A percentile compares a stretch with the other conserved stretches of the same genome.
These are phyloP conservation scores for Strobilomyces confusus DNA, from an alignment of 768 basidiomycete species.

Conservation along the genomic window DNA sequence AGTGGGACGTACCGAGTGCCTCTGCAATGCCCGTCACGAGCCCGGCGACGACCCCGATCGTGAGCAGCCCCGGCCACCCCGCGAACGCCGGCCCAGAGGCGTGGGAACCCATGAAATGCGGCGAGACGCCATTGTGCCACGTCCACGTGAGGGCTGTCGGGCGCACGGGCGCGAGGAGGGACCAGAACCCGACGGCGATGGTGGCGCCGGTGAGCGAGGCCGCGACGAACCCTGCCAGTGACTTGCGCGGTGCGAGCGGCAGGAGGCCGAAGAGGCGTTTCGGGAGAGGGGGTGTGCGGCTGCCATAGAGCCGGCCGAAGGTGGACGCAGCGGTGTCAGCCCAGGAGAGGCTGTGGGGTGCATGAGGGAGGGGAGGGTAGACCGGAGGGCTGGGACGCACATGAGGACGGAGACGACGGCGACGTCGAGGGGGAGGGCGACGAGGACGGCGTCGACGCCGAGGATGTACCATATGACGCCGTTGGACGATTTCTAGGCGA, in stretches of 20 bases:
- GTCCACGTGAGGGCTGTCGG: conserved; percentile 47
- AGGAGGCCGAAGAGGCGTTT: conserved; percentile 42
- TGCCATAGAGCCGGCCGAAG: conserved; percentile 80
- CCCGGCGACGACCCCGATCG: conserved; percentile 63
- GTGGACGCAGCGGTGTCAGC: conserved; percentile 94
- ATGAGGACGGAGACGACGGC: conserved; percentile 88
- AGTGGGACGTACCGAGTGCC: conserved; percentile 67
- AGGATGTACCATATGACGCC: conserved; percentile 89
- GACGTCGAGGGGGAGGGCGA: conserved; percentile 77
- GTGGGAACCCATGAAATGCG: conserved; percentile 18
- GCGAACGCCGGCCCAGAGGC: conserved; percentile 7
- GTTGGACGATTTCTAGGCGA: conserved; percentile 42
- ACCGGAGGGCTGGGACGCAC: conserved; percentile 41
- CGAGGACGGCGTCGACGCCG: conserved; percentile 75
- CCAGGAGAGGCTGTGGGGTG: conserved; percentile 74
- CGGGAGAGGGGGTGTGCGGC: conserved; percentile 61
- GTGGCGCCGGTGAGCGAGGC: conserved; percentile 67
- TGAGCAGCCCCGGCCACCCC: conserved; percentile 44
- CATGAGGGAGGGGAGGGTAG: not conserved
- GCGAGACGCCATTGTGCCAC: conserved; percentile 48
- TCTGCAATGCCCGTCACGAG: conserved; percentile 83
- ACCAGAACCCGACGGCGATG: conserved; percentile 72
- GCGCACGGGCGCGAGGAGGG: conserved; percentile 49
- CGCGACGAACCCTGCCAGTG: conserved; percentile 78
- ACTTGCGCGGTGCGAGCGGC: conserved; percentile 79